Base-by-base conservation (phyloP, 305 asterid genomes). In the Fraxinus ornus region DNA sequence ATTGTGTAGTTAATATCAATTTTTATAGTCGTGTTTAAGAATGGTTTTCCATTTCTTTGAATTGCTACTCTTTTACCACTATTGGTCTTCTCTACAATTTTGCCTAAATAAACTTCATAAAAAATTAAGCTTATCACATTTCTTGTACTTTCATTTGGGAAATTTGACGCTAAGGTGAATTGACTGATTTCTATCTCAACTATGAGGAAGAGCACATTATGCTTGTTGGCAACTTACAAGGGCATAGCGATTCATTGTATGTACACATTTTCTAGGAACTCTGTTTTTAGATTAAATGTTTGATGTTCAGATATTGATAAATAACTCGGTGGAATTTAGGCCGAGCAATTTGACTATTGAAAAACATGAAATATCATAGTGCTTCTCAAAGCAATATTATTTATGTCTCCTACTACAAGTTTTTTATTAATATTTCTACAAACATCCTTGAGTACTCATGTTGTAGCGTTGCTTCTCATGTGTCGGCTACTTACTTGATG, bases 361-460 rank as follows among this genome's bases (percentile, higher is more conserved):
- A 57, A 57, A 79, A 39, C 30, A 7, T 66, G 68, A 21, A 19
- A 66, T 24, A 35, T 24, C 19, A 24, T 12, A 9, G 30, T 52
- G 49, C 71, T 17, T 26, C 44, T 22, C 62, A 17, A 15, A 49
- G n/a, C 22, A 13, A 24, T 64, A 52, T 49, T 49, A 52, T 30
- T 30, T 3, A 10, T 0, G 33, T 70, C 76, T 36, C 24, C 76
- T 9, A 39, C 75, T 28, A 26, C 19, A 78, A 37, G 15, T 44
- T 21, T 83, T 10, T 49, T 24, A 4, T 26, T 26, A 26, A 19
- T 13, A 32, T 15, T 32, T 75, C 12, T 13, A 1, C 32, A 35
- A 36, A 35, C 71, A 30, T 52, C 28, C 15, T 75, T 37, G 26
- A 19, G 55, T 3, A 12, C 64, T 85, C 83, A 80, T 36, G 88